Evolutionary conservation across 2,329 filamentous ascomycete genomes (phyloP), one percentile per base, ranked within the genome.

Genomic region (Zymoseptoria crescenta): DNA sequence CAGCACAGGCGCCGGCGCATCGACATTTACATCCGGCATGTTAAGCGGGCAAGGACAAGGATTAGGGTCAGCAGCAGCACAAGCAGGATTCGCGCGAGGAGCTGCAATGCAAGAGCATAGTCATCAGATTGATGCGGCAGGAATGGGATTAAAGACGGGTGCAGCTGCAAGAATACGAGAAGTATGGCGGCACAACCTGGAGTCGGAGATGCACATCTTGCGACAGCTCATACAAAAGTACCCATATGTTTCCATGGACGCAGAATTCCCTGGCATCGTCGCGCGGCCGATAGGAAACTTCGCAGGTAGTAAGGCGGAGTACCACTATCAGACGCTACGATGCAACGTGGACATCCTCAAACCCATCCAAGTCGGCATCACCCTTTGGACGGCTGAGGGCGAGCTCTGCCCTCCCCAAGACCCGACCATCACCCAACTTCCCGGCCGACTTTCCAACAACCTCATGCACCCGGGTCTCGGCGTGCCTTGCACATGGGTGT

Each of bases 211-310:
- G 87, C 87, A 85, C 8, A 79, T 88, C 54, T 76, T 99, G 66
- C 83, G 93, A 73, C 85, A 88, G 60, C 78, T 97, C 69, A 85
- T 97, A 64, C 89, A 96, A 62, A 89, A 88, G 69, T 97, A 95
- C 74, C 90, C 91, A 49, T 97, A 95, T 73, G 93, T 99, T 75
- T 93, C 92, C 68, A 97, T 99, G 94, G 94, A 99, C 73, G 96
- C 94, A 24, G 93, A 97, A 73, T 99, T 99, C 68, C 94, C 94
- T n/a, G 94, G 94, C 59, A 91, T 99, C 56, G 93, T 99, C 56
- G 91, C 93, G 27, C 85, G 94, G 66, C 94, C 94, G 1, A 97
- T 99, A 81, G 94, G 94, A 54, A 86, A 88, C 58, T 99, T 99
- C 74, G 85, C 88, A 60, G 70, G 71, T 48, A 94, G 89, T 60